Conservation (phyloP, 73 alveolate species). For the Loxodes magnus region DNA sequence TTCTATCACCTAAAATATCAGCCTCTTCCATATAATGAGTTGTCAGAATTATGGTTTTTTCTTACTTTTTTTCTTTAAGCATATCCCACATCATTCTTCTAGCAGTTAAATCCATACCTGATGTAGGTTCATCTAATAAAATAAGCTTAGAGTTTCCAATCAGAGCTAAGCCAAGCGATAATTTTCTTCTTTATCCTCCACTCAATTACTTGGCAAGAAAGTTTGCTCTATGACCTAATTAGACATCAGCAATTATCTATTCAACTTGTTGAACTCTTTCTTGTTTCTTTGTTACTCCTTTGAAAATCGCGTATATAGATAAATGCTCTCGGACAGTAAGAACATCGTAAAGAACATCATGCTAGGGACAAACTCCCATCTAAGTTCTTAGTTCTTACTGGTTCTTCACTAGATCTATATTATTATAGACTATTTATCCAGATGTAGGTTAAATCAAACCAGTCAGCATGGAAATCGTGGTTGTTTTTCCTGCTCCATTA, state of each 20-base stretch:
- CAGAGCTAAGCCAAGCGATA: constrained; percentile 88
- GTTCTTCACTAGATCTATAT: constrained; percentile 43
- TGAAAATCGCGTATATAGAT: constrained; percentile 62
- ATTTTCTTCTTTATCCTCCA: constrained; percentile 95
- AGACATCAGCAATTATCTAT: constrained; percentile 71
- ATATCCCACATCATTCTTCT: constrained; percentile 93
- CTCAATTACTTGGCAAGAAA: constrained; percentile 60
- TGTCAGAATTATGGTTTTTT: constrained; percentile 66
- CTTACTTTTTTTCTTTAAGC: constrained; percentile 70
- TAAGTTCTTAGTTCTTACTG: constrained; percentile 52
- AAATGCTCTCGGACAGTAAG: constrained; percentile 71
- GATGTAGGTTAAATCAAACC: constrained; percentile 49
- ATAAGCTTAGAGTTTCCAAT: constrained; percentile 86
- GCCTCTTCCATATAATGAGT: constrained; percentile 75
- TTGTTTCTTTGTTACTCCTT: constrained; percentile 58
- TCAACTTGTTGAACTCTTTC: constrained; percentile 42
- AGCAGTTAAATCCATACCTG: constrained; percentile 94
- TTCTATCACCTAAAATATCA: constrained; percentile 58
- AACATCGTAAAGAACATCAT: constrained; percentile 75
- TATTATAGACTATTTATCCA: constrained; percentile 52
- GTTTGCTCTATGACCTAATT: constrained; percentile 45
- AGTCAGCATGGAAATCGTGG: constrained; percentile 77
- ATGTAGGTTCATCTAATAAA: constrained; percentile 95
- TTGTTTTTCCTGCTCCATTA: constrained; percentile 96
- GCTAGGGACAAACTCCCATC: constrained; percentile 96